Percentiles rank a stretch among this genome's conserved stretches.
These are phyloP conservation scores for Pichia manshurica DNA, from an alignment of 805 yeast genomes.

Conservation along the genomic window DNA sequence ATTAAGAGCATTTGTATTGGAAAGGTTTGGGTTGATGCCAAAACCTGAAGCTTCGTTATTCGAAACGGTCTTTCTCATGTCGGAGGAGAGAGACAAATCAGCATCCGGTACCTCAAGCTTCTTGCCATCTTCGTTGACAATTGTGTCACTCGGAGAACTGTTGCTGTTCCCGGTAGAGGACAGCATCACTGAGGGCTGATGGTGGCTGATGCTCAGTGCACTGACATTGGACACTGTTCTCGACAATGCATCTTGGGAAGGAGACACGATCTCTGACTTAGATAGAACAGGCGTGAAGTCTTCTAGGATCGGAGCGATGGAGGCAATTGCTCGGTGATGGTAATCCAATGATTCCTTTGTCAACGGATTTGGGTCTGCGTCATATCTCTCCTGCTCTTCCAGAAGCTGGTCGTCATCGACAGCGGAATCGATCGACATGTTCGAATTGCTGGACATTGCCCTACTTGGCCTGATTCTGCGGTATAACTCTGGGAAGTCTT, in stretches of 20 bases:
- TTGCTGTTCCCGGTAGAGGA: not conserved
- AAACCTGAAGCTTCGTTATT: not conserved
- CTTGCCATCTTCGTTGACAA: not conserved
- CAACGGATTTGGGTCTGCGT: constrained; percentile 24
- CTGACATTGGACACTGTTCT: constrained; percentile 30
- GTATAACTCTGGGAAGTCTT: not conserved
- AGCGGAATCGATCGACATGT: constrained; percentile 14
- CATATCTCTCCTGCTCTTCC: constrained; percentile 21
- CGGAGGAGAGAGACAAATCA: not conserved
- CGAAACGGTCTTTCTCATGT: not conserved
- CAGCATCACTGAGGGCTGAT: constrained; percentile 3
- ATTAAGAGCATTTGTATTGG: not conserved
- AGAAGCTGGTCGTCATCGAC: constrained; percentile 7
- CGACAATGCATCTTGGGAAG: constrained; percentile 27
- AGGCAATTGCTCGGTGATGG: constrained; percentile 61
- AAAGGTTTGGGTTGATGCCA: not conserved
- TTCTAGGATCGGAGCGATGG: constrained; percentile 67
- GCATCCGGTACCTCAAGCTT: not conserved
- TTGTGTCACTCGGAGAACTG: not conserved
- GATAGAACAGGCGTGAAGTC: constrained; percentile 72
- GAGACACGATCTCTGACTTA: constrained; percentile 32
- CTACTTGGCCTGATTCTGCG: constrained; percentile 6
- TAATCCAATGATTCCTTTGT: constrained; percentile 30
- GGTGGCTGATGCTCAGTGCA: constrained; percentile 25
- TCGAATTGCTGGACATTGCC: constrained; percentile 21